Evolutionary conservation across 306 rosid species (phyloP).

Genomic region (Albizia julibrissin): DNA sequence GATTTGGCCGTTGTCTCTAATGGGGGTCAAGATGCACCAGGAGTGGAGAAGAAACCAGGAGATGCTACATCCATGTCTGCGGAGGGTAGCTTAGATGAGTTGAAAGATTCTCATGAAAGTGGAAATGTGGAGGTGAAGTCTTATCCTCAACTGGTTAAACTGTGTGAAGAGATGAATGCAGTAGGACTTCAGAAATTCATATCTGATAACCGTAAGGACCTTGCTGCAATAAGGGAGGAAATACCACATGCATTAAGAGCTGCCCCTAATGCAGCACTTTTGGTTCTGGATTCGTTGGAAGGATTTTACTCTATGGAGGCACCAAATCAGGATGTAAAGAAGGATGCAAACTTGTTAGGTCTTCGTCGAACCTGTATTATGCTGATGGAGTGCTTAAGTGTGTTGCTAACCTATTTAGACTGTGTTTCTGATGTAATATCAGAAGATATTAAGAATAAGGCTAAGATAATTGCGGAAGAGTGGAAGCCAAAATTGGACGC

Average conservation of each 20-base stretch:
- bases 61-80: constrained; percentile 51
- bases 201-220: constrained; percentile 94
- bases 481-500: constrained; percentile 94
- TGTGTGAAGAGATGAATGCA: constrained; percentile 85
- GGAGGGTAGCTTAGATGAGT: constrained; percentile 47
- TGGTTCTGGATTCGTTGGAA: constrained; percentile 84
- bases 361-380: constrained; percentile 94
- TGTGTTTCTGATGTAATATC: constrained; percentile 60
- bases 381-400: constrained; percentile 96
- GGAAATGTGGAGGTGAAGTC: constrained; percentile 53
- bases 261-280: constrained; percentile 75
- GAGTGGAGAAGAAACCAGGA: constrained; percentile 61
- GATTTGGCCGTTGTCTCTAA: constrained; percentile 45
- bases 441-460: constrained; percentile 67
- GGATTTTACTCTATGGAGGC: constrained; percentile 75
- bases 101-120: constrained; percentile 51
- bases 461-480: constrained; percentile 76
- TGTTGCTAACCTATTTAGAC: constrained; percentile 55
- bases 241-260: constrained; percentile 84
- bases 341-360: constrained; percentile 88
- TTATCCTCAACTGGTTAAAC: constrained; percentile 72
- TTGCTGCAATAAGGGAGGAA: constrained; percentile 87
- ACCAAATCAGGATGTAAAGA: constrained; percentile 76
- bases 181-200: constrained; percentile 91
- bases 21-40: constrained; percentile 44